phyloP scores from a whole-genome alignment of 2,329 filamentous ascomycete species.

The Emergomyces pasteurianus region DNA sequence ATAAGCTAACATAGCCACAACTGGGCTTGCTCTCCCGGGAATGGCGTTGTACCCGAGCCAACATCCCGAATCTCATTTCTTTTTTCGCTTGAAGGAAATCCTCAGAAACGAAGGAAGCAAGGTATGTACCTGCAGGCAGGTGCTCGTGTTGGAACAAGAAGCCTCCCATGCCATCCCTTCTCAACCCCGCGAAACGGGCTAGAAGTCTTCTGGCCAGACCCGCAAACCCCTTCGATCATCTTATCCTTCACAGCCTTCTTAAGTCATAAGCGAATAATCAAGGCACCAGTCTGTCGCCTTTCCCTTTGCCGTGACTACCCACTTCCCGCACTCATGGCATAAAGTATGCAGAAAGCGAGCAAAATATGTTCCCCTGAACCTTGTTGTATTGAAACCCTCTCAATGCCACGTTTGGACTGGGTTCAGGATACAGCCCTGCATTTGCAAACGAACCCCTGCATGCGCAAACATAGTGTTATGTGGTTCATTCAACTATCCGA shows the following conservation, averaged over 20 bases:
- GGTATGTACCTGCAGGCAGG: not conserved
- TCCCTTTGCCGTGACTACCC: not conserved
- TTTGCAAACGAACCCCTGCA: too few species aligned
- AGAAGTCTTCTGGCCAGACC: not conserved
- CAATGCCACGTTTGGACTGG: not conserved
- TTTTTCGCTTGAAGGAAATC: not conserved
- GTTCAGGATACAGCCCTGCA: not conserved
- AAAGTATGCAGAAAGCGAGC: not conserved
- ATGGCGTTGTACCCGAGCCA: not conserved
- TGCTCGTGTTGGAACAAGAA: not conserved
- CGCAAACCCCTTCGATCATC: not conserved
- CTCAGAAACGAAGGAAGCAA: not conserved
- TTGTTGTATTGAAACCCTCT: not conserved
- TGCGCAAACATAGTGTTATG: not conserved
- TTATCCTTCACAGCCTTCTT: not conserved
- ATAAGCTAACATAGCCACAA: not conserved
- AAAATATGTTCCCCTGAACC: too few species aligned
- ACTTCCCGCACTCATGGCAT: not conserved
- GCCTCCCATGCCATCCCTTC: too few species aligned
- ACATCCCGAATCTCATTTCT: not conserved
- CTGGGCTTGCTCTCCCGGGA: not conserved
- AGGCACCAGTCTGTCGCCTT: not conserved
- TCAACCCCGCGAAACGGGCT: too few species aligned
- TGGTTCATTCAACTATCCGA: not conserved
- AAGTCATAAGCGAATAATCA: too few species aligned